A percentile compares a stretch with the other conserved stretches of the same genome.
phyloP scores from a whole-genome alignment of 1,139 yeast genomes.

The Yamadazyma diddensiae region DNA sequence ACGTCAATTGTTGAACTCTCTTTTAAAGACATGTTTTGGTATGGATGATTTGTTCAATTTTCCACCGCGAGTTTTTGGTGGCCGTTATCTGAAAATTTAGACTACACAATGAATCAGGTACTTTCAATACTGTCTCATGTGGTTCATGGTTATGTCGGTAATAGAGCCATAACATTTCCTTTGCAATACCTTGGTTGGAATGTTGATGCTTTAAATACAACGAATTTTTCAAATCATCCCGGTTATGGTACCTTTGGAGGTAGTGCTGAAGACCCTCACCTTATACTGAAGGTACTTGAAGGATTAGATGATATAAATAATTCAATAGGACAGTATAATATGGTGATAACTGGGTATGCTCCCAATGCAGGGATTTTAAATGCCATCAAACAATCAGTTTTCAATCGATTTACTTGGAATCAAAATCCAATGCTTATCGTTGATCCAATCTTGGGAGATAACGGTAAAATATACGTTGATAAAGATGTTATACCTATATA shows the following conservation, averaged over 20 bases:
- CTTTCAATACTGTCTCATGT: slow-evolving; percentile 45
- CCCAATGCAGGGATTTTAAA: slow-evolving; percentile 35
- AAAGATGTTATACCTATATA: slow-evolving; percentile 68
- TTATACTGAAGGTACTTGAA: slow-evolving; percentile 18
- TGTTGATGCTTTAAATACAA: slow-evolving; percentile 42
- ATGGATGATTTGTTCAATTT: slow-evolving; percentile 1
- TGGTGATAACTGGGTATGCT: slow-evolving; percentile 36
- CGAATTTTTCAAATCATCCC: slow-evolving; percentile 44
- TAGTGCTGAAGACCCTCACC: slow-evolving; percentile 9
- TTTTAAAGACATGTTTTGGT: slow-evolving; percentile 28
- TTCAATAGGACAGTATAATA: slow-evolving; percentile 16
- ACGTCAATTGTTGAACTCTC: slow-evolving; percentile 47
- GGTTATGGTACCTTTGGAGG: slow-evolving; percentile 44
- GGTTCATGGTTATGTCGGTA: slow-evolving; percentile 47
- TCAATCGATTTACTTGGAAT: slow-evolving; percentile 11
- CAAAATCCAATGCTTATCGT: slow-evolving; percentile 49
- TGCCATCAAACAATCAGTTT: slow-evolving; percentile 17
- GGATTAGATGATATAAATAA: slow-evolving; percentile 29
- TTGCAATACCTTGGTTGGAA: slow-evolving; percentile 45
- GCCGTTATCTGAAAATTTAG: not conserved
- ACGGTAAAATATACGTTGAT: slow-evolving; percentile 77
- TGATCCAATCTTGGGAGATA: slow-evolving; percentile 96
- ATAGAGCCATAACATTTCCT: slow-evolving; percentile 41
- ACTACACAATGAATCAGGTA: slow-evolving; percentile 15
- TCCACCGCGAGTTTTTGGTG: slow-evolving; percentile 1